Evolutionary conservation across 495 filamentous ascomycete genomes (phyloP).

Genomic region (Neurospora terricola): DNA sequence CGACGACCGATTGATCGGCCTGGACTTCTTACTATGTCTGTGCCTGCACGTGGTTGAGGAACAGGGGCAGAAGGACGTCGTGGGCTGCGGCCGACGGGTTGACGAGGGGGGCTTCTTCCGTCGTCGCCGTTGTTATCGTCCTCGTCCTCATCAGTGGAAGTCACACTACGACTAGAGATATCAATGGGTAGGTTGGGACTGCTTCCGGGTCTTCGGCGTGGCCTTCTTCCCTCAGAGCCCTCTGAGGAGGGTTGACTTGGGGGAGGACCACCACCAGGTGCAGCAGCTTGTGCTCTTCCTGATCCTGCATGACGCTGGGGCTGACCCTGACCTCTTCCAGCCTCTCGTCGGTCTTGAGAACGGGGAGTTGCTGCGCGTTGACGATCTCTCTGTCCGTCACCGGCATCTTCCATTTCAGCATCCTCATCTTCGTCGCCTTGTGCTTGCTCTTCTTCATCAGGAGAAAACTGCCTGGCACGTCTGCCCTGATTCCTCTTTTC

Average conservation of each 20-base stretch:
- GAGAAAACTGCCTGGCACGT: background rate
- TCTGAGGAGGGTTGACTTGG: background rate
- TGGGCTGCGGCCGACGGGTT: background rate
- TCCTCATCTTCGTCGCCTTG: background rate
- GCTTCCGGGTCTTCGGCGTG: background rate
- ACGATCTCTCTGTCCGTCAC: background rate
- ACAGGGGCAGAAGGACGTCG: background rate
- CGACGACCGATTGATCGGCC: background rate
- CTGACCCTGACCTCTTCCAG: background rate
- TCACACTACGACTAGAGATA: background rate
- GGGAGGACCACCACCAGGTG: background rate
- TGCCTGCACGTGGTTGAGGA: background rate
- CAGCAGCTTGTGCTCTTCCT: background rate
- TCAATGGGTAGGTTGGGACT: background rate
- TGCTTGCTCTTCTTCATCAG: background rate
- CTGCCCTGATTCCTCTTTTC: background rate
- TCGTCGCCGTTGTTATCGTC: background rate
- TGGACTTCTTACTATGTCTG: background rate
- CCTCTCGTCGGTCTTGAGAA: background rate
- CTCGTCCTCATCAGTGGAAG: background rate
- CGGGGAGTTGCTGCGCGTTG: background rate
- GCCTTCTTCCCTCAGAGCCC: background rate
- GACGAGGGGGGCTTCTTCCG: background rate
- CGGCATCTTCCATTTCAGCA: background rate
- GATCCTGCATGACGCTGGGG: background rate